Percentiles rank a stretch among this genome's conserved stretches.
Evolutionary conservation across 306 rosid species (phyloP).

Genomic region (Lathyrus oleraceus): DNA sequence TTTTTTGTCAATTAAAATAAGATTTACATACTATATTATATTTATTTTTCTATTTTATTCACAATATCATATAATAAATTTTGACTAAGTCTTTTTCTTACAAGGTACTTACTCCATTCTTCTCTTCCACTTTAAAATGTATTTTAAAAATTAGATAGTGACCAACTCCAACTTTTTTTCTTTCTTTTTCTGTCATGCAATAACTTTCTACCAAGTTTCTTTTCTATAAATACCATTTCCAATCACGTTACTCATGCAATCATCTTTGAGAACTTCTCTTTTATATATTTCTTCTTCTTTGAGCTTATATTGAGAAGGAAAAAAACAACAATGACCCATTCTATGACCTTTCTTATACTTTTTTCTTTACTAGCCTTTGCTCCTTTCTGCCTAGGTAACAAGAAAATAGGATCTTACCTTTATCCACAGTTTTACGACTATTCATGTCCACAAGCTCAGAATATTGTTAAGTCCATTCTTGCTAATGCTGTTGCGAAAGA

Average conservation of each 20-base stretch:
- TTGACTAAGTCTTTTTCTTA: constrained; percentile 3
- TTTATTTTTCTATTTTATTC: neutral
- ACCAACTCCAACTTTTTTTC: constrained; percentile 55
- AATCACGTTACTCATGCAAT: constrained; percentile 34
- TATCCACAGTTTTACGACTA: constrained; percentile 86
- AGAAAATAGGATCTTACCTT: constrained; percentile 50
- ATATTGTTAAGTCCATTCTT: constrained; percentile 66
- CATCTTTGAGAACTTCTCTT: constrained; percentile 19
- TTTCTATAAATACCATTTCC: constrained; percentile 52
- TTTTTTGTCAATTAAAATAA: no score
- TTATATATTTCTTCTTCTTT: constrained; percentile 23
- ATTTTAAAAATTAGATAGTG: constrained; percentile 41
- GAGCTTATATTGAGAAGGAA: constrained; percentile 8
- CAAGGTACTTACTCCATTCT: constrained; percentile 46
- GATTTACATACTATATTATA: no score
- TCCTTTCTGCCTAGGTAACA: constrained; percentile 53
- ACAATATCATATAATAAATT: constrained; percentile 9
- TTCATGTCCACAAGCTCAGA: constrained; percentile 77
- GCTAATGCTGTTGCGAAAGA: constrained; percentile 65
- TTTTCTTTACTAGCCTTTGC: constrained; percentile 62
- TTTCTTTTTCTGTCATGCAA: constrained; percentile 9
- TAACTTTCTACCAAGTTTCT: constrained; percentile 9
- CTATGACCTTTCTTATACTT: constrained; percentile 43
- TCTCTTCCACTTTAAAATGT: neutral
- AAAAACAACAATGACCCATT: constrained; percentile 51